Percentiles rank a stretch among this genome's conserved stretches.
Conservation (phyloP, 495 filamentous ascomycete species). For the Aspergillus sclerotiicarbonarius region DNA sequence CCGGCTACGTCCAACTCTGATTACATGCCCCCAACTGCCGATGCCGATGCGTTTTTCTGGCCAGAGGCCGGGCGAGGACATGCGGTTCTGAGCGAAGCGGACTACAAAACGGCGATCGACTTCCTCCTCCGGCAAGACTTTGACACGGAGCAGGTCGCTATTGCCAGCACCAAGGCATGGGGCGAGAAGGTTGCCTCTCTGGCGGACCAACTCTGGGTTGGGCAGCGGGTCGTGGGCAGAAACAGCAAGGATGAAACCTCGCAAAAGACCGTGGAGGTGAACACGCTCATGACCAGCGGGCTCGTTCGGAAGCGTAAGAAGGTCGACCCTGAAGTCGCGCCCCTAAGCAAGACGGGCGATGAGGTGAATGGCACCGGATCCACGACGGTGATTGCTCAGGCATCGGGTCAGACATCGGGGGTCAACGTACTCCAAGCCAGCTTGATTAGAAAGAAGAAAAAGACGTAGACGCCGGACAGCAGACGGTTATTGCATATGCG, state of each 20-base stretch:
- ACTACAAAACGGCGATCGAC: conserved; percentile 76
- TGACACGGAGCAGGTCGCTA: conserved; percentile 64
- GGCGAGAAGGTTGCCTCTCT: conserved; percentile 57
- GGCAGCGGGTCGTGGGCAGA: conserved; percentile 52
- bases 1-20: neutral
- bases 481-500: neutral
- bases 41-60: conserved; percentile 64
- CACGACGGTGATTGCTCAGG: conserved; percentile 22
- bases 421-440: conserved; percentile 59
- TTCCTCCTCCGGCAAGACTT: conserved; percentile 85
- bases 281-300: conserved; percentile 39
- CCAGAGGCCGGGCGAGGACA: conserved; percentile 64
- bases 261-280: conserved; percentile 33
- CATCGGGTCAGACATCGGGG: conserved; percentile 24
- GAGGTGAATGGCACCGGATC: neutral
- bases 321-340: conserved; percentile 32
- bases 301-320: conserved; percentile 56
- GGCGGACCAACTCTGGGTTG: conserved; percentile 55
- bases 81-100: conserved; percentile 64
- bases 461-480: conserved; percentile 28
- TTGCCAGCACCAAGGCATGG: conserved; percentile 70
- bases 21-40: conserved; percentile 1
- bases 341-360: conserved; percentile 15
- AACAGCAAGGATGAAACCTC: conserved; percentile 19
- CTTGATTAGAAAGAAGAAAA: conserved; percentile 67